phyloP scores from a whole-genome alignment of 345 rosid species.

The Boechera retrofracta region DNA sequence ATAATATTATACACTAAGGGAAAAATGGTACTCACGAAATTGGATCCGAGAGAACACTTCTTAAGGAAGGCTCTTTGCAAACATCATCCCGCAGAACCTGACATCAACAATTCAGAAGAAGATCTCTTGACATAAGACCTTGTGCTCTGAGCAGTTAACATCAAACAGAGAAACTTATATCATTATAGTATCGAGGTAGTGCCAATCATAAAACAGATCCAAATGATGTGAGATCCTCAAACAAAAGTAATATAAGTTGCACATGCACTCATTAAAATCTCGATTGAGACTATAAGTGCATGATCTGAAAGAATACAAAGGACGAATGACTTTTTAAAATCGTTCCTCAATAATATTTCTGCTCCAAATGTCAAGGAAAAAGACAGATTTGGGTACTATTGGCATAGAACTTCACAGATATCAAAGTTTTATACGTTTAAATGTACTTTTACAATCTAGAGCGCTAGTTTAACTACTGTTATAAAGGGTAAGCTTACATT shows the following conservation, averaged over 20 bases:
- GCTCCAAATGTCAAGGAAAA: conserved; percentile 5
- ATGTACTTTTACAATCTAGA: conserved; percentile 20
- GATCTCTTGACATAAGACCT: conserved; percentile 42
- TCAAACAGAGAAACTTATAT: conserved; percentile 30
- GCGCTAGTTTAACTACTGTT: background rate
- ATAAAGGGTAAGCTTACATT: conserved; percentile 58
- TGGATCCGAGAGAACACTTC: conserved; percentile 97
- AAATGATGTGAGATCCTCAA: conserved; percentile 25
- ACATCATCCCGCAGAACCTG: conserved; percentile 69
- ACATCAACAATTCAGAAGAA: conserved; percentile 51
- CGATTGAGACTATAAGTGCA: conserved; percentile 1
- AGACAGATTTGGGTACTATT: conserved; percentile 14
- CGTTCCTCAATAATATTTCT: background rate
- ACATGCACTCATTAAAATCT: background rate
- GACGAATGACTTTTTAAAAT: background rate
- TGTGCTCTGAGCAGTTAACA: conserved; percentile 44
- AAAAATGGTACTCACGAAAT: conserved; percentile 73
- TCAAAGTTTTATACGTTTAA: conserved; percentile 1
- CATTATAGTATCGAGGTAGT: conserved; percentile 25
- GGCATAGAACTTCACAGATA: conserved; percentile 28
- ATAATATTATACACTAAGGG: conserved; percentile 15
- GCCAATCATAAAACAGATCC: conserved; percentile 18
- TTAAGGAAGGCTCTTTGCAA: conserved; percentile 83
- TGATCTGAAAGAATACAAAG: background rate
- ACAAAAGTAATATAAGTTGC: background rate